A percentile compares a stretch with the other conserved stretches of the same genome.
These are phyloP conservation scores for Leishmania tropica DNA, from an alignment of 208 protist genomes.

Conservation along the genomic window DNA sequence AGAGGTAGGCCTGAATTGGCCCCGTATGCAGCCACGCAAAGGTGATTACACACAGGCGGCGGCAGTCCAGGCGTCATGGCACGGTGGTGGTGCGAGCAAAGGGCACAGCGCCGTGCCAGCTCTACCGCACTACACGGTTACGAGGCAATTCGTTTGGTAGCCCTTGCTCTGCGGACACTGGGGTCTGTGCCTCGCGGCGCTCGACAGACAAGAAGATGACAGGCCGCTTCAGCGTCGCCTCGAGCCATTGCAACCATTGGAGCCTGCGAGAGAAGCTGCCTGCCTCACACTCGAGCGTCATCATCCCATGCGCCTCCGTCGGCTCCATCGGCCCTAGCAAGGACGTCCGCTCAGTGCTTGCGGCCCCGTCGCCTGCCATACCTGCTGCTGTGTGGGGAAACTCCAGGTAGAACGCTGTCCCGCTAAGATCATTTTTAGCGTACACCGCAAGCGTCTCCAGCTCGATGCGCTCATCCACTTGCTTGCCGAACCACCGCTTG, in stretches of 20 bases:
- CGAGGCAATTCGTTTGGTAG: not conserved
- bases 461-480: constrained; percentile 7
- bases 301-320: not conserved
- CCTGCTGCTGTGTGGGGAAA: not conserved
- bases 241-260: constrained; percentile 57
- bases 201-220: constrained; percentile 37
- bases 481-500: constrained; percentile 26
- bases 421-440: constrained; percentile 29
- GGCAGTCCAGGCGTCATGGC: not conserved
- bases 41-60: not conserved
- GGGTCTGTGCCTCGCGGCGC: constrained; percentile 16
- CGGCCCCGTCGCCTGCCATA: not conserved
- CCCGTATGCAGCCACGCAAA: not conserved
- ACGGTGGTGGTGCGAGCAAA: not conserved
- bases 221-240: constrained; percentile 32
- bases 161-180: constrained; percentile 14
- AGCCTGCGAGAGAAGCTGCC: constrained; percentile 33
- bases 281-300: constrained; percentile 39
- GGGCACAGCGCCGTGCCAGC: too few relatives aligned
- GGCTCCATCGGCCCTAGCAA: not conserved
- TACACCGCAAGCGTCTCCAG: constrained; percentile 27
- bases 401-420: constrained; percentile 37
- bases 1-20: not conserved
- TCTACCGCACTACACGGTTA: constrained; percentile 18
- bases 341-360: not conserved